These are phyloP conservation scores for Diaporthe destruens DNA, from an alignment of 2,329 filamentous ascomycete species.

Conservation along the genomic window DNA sequence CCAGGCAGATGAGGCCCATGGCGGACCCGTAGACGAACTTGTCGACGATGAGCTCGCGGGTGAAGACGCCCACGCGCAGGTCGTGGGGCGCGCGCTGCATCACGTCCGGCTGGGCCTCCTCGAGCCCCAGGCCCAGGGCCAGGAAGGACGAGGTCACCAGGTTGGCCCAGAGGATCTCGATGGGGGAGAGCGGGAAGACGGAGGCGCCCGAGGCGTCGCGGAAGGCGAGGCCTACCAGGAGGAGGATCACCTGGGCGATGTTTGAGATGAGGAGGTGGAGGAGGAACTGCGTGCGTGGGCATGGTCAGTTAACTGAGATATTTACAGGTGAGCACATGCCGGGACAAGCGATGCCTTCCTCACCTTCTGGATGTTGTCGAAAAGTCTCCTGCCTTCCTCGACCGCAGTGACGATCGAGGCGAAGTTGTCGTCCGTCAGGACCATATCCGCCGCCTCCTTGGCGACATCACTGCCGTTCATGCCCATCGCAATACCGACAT, in stretches of 20 bases:
- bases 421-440: slow-evolving; percentile 73
- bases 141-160: slow-evolving; percentile 79
- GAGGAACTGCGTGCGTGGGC: slow-evolving; percentile 60
- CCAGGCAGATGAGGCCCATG: slow-evolving; percentile 73
- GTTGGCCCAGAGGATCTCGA: slow-evolving; percentile 83
- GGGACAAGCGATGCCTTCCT: slow-evolving; percentile 48
- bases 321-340: too few relatives aligned
- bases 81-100: slow-evolving; percentile 74
- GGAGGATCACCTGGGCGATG: slow-evolving; percentile 76
- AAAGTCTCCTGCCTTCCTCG: slow-evolving; percentile 76
- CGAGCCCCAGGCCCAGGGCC: slow-evolving; percentile 79
- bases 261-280: slow-evolving; percentile 78
- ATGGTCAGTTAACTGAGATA: not conserved
- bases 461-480: slow-evolving; percentile 78
- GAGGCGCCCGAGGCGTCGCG: slow-evolving; percentile 70
- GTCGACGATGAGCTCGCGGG: slow-evolving; percentile 72
- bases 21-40: slow-evolving; percentile 75
- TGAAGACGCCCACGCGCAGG: slow-evolving; percentile 72
- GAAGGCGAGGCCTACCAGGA: slow-evolving; percentile 78
- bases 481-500: slow-evolving; percentile 83
- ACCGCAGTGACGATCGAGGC: slow-evolving; percentile 82
- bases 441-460: slow-evolving; percentile 88
- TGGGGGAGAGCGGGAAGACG: slow-evolving; percentile 77
- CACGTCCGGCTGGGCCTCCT: slow-evolving; percentile 76
- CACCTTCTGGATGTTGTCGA: slow-evolving; percentile 82